Evolutionary conservation across 306 rosid genomes (phyloP), one percentile per base, ranked within the genome.

Genomic region (Amphicarpaea edgeworthii): DNA sequence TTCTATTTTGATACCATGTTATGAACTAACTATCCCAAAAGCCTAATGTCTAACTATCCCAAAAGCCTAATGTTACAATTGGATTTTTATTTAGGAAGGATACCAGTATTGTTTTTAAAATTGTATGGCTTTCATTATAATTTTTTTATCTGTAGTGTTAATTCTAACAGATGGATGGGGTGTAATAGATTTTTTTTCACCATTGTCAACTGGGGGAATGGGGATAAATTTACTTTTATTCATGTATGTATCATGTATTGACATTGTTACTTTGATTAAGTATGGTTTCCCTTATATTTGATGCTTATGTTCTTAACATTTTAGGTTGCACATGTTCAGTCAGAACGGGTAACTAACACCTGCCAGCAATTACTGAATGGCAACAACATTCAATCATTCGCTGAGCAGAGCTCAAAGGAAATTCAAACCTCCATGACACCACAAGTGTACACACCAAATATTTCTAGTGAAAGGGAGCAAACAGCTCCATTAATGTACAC

Each of bases 301-400:
- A 58, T 54, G 28, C 32, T 37, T 55, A 26, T 62, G 51, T 77
- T 62, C 21, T 57, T 8, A 42, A 63, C 81, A 38, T 82, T 70
- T 68, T 86, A 95, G 99, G 96, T 87, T 8, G 97, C 99, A 24
- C 91, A 89, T 51, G 85, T 86, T 77, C 97, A 82, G 77, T 92
- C 97, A 37, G 97, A 89, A 30, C 90, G 85, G 74, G 84, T 84
- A 3, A 72, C 70, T 75, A 85, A 75, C 78, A 83, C 82, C 75
- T 83, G 87, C 82, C 86, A 37, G 40, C 98, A 84, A 70, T 79
- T 91, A 42, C 73, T 85, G 73, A 85, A 64, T 53, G 76, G 80
- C 17, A 86, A 75, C 76, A 90, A 79, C 73, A 70, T 79, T 53
- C 93, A 79, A 61, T 72, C 88, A 11, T 5, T 74, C 62, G 70